Evolutionary conservation across 2,329 filamentous ascomycete genomes (phyloP), one percentile per base, ranked within the genome.

Genomic region (Chalaropsis thielavioides): DNA sequence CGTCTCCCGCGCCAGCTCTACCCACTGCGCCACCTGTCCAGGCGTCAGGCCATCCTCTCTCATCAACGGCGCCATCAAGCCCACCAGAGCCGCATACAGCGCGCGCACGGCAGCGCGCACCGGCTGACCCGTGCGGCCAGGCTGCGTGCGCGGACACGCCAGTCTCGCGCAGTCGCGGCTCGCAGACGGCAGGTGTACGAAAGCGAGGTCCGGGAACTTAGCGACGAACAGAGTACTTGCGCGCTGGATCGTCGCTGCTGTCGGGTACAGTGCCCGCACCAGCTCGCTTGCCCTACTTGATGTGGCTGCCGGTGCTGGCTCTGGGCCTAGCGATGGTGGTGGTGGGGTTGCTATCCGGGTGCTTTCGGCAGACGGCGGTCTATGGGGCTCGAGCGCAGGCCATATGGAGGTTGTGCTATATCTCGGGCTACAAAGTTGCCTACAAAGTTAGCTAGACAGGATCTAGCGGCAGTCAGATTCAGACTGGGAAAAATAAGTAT

Each of bases 111-210:
- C 24, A 6, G 62, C 24, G 24, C 51, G 27, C 24, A 38, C 49
- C n/a, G 38, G 51, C 27, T 49, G 61, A 13, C 3, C 51, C 13
- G 43, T n/a, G 22, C 13, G 17, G n/a, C 22, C 17, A 40, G 22
- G 5, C 41, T 31, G 41, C 19, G 44, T 43, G 11, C 8, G 13
- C 6, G n/a, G 22, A 13, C 51, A 6, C 2, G 40, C 22, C 17
- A 60, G 31, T 8, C 56, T 41, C 17, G 49, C 31, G 22, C 63
- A 64, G 31, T 59, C 51, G 22, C 56, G 54, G 7, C 38, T 31
- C 13, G 60, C 54, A 31, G 63, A 59, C 6, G 63, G 63, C 35
- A 35, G 51, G n/a, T 64, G 63, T 41, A 64, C 41, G 27, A 64
- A 64, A 5, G 41, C 54, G 6, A 64, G 24, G 22, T 64, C 63